Evolutionary conservation across 2,329 filamentous ascomycete species (phyloP).

Genomic region (Fusarium nodosum): DNA sequence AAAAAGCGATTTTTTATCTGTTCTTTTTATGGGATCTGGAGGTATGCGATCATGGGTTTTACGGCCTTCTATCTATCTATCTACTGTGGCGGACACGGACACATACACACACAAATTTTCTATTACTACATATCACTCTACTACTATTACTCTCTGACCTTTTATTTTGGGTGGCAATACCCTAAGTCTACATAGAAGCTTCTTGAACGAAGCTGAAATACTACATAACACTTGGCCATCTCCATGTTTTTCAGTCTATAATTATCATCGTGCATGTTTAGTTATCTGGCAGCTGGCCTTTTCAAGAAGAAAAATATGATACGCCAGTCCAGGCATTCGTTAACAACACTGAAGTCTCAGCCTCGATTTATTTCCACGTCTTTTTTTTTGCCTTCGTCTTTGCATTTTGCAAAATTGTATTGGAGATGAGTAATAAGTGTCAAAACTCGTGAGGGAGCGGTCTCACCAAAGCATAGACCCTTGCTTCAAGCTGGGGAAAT

Average conservation of each 20-base stretch:
- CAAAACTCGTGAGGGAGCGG: constrained; percentile 11
- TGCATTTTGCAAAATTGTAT: not conserved
- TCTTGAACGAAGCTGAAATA: constrained; percentile 32
- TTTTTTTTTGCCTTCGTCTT: not conserved
- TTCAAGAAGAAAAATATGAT: constrained; percentile 6
- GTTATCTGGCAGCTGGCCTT: not conserved
- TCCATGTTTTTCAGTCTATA: constrained; percentile 32
- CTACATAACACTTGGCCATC: constrained; percentile 19
- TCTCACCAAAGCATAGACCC: constrained; percentile 27
- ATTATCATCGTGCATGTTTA: constrained; percentile 16
- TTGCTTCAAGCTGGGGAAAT: not conserved
- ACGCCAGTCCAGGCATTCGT: constrained; percentile 1
- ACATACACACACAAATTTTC: constrained; percentile 6
- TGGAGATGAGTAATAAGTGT: not conserved
- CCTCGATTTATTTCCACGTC: constrained; percentile 29
- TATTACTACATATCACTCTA: constrained; percentile 27
- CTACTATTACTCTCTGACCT: constrained; percentile 27
- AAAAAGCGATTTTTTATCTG: constrained; percentile 35
- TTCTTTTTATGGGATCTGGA: constrained; percentile 14
- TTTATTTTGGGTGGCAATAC: constrained; percentile 21
- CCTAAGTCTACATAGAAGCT: constrained; percentile 23
- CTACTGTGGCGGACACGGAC: constrained; percentile 11
- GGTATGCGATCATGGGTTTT: constrained; percentile 33
- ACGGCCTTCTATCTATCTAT: constrained; percentile 24
- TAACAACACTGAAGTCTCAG: constrained; percentile 18